These are phyloP conservation scores for Aureobasidium mangrovei DNA, from an alignment of 2,329 filamentous ascomycete genomes.

Conservation along the genomic window DNA sequence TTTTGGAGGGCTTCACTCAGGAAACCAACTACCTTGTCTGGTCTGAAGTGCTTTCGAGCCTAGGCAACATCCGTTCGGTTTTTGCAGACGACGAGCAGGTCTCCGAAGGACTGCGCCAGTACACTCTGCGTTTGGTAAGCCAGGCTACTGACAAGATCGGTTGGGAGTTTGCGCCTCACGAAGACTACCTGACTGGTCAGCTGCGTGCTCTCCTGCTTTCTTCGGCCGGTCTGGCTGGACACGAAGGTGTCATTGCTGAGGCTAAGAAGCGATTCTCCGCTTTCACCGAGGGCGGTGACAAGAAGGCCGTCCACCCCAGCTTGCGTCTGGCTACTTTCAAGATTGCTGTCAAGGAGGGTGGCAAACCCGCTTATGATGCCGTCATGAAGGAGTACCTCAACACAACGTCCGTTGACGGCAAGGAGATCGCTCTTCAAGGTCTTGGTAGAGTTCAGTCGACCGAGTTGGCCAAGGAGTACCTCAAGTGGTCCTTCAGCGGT, in stretches of 20 bases:
- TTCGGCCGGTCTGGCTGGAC: constrained; percentile 65
- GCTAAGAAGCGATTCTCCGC: constrained; percentile 69
- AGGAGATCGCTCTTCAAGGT: constrained; percentile 70
- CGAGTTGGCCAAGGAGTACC: constrained; percentile 57
- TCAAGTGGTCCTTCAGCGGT: constrained; percentile 71
- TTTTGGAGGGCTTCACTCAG: constrained; percentile 72
- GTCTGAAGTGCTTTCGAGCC: constrained; percentile 70
- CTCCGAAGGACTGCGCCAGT: constrained; percentile 64
- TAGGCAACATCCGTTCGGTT: constrained; percentile 71
- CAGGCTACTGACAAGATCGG: constrained; percentile 70
- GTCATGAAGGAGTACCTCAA: constrained; percentile 78
- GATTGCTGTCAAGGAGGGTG: constrained; percentile 65
- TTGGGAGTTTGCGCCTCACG: constrained; percentile 70
- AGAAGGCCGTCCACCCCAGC: constrained; percentile 67
- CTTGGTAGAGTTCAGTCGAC: constrained; percentile 65
- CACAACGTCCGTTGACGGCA: constrained; percentile 81
- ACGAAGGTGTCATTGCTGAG: constrained; percentile 62
- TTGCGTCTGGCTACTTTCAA: constrained; percentile 74
- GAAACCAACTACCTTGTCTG: constrained; percentile 86
- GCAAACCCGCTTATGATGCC: constrained; percentile 58
- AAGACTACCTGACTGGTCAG: constrained; percentile 74
- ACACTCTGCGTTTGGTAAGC: constrained; percentile 67
- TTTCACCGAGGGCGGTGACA: constrained; percentile 62
- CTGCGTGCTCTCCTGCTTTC: constrained; percentile 73
- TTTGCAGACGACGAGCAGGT: constrained; percentile 70